Conservation (phyloP, 768 basidiomycete genomes). For the Cyclocybe cylindracea region DNA sequence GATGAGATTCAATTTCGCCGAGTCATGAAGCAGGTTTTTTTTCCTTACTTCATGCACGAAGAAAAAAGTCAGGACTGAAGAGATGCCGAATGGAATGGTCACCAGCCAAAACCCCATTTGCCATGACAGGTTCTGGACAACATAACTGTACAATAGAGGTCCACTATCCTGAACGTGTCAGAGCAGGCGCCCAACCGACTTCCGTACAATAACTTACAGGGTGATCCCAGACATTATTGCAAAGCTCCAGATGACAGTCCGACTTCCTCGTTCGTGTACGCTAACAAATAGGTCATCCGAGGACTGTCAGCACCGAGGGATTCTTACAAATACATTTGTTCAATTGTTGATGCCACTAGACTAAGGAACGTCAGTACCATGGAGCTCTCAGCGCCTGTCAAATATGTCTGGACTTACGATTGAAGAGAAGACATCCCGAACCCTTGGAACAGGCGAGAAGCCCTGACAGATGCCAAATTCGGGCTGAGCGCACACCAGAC, state of each 20-base stretch:
- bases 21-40: neutral
- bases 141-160: conserved; percentile 46
- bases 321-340: conserved; percentile 40
- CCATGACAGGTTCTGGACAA: conserved; percentile 43
- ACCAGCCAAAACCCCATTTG: conserved; percentile 50
- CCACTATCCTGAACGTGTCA: conserved; percentile 22
- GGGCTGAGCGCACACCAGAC: conserved; percentile 47
- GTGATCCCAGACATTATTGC: conserved; percentile 44
- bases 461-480: conserved; percentile 39
- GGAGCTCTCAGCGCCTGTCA: neutral
- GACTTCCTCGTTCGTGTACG: conserved; percentile 44
- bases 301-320: neutral
- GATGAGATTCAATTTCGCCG: neutral
- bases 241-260: conserved; percentile 46
- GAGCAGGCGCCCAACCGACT: too few species aligned
- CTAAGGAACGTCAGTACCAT: conserved; percentile 19
- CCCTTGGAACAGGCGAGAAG: conserved; percentile 45
- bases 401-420: conserved; percentile 24
- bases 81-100: conserved; percentile 40
- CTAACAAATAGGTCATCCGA: conserved; percentile 15
- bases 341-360: conserved; percentile 42
- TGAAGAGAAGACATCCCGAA: conserved; percentile 46
- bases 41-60: conserved; percentile 42
- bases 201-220: conserved; percentile 25
- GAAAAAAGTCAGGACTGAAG: conserved; percentile 38